Conservation (phyloP, 2,329 filamentous ascomycete genomes). For the Grosmannia penicillata region DNA sequence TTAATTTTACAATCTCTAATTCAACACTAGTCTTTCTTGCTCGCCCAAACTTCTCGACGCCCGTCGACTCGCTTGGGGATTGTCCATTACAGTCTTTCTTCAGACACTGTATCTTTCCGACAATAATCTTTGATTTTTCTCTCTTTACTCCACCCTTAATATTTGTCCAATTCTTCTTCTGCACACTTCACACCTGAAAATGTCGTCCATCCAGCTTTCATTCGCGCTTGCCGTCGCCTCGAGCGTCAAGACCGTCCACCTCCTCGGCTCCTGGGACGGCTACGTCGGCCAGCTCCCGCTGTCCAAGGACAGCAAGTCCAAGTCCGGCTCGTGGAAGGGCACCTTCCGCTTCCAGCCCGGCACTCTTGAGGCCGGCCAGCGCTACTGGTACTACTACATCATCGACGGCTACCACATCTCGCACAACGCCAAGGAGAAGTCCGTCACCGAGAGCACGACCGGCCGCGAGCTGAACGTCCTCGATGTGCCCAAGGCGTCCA, state of each 20-base stretch:
- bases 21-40: conserved; percentile 38
- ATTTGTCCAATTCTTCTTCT: conserved; percentile 21
- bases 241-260: conserved; percentile 92
- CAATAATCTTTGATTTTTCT: conserved; percentile 6
- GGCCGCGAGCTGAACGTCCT: conserved; percentile 96
- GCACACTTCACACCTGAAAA: conserved; percentile 29
- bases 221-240: conserved; percentile 93
- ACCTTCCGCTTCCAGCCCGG: conserved; percentile 89
- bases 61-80: not conserved
- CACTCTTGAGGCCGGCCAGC: conserved; percentile 73
- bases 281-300: conserved; percentile 91
- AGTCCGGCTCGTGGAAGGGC: conserved; percentile 86
- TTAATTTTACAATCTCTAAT: conserved; percentile 14
- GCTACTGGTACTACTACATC: conserved; percentile 99
- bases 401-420: conserved; percentile 97
- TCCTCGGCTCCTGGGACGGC: conserved; percentile 97
- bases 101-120: conserved; percentile 19
- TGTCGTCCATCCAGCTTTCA: conserved; percentile 86
- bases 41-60: conserved; percentile 20
- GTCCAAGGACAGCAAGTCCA: conserved; percentile 72
- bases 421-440: conserved; percentile 83
- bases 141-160: conserved; percentile 1
- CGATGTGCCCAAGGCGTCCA: conserved; percentile 63
- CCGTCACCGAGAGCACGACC: conserved; percentile 88
- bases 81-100: conserved; percentile 10